Base-by-base conservation (phyloP, 768 basidiomycete species). In the Pisolithus orientalis region DNA sequence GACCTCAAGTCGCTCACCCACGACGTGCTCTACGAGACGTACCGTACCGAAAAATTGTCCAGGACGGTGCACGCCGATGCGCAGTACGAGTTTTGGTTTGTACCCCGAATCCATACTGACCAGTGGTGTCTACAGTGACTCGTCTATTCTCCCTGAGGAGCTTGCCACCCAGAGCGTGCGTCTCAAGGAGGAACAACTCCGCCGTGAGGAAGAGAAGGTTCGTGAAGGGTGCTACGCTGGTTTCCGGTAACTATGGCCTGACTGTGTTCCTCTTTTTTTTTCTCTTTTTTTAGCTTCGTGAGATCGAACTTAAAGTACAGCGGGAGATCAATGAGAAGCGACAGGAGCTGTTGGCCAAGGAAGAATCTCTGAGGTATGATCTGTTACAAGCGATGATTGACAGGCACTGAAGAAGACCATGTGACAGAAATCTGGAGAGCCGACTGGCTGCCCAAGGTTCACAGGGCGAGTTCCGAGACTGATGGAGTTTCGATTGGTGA, bases 151-250 rank as follows among this genome's bases (percentile, higher is more conserved):
- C 17, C 94, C 96, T 1, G 94, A 97, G 70, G 96, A 98, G 64
- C 82, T 99, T 59, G 96, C 96, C 16, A 93, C 85, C 49, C 96
- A 98, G 72, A 91, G 87, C 55, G 94, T 97, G 44, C 88, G 95
- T 52, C 85, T 98, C 75, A 98, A 98, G 75, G 96, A 98, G 74
- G 96, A 99, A 68, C 96, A 98, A 68, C 85, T 99, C 53, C 86
- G 94, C 61, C 77, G 90, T 54, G 96, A 99, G 69, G 94, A 96
- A 75, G 93, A 96, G 77, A 95, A 95, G 78, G 87, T 89, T 37
- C 6, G 46, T 47, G 31, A 47, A 4, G 4, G 17, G 37, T 11
- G 68, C 50, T 8, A 13, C 40, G 16, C 24, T 44, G 42, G 13
- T 17, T 8, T n/a, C 17, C 3, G 25, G 25, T 28, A 27, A 10